Conservation (phyloP, 140 eudicot genomes). For the Anethum foeniculum region DNA sequence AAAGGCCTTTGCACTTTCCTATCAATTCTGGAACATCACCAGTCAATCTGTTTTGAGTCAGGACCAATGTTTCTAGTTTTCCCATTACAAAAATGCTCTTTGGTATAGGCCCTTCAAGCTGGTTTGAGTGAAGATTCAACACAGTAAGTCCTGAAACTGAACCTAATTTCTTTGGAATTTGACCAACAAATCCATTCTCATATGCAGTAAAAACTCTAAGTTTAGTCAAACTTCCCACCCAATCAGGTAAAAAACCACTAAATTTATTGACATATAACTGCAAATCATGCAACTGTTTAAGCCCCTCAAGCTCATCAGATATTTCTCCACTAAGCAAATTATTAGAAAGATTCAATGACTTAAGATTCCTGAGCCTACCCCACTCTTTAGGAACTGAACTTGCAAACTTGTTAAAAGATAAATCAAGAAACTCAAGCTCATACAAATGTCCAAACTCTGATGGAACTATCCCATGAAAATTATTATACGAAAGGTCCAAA, state of each 20-base stretch:
- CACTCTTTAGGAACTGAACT: conserved; percentile 59
- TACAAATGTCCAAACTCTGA: conserved; percentile 52
- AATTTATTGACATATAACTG: conserved; percentile 54
- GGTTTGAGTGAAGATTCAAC: conserved; percentile 85
- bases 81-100: conserved; percentile 57
- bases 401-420: conserved; percentile 74
- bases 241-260: conserved; percentile 71
- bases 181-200: conserved; percentile 66
- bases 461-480: conserved; percentile 75
- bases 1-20: conserved; percentile 67
- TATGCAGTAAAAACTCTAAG: conserved; percentile 82
- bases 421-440: conserved; percentile 94
- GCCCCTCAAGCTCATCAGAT: conserved; percentile 64
- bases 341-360: conserved; percentile 65
- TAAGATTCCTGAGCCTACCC: conserved; percentile 55
- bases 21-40: conserved; percentile 58
- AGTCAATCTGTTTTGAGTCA: conserved; percentile 63
- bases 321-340: conserved; percentile 56
- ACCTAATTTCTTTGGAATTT: conserved; percentile 63
- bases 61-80: conserved; percentile 55
- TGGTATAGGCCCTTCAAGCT: conserved; percentile 70
- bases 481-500: conserved; percentile 80
- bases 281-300: conserved; percentile 60
- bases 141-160: conserved; percentile 44
- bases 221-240: conserved; percentile 70